Conservation (phyloP, 1,139 yeast species). For the Geotrichum fermentans region DNA sequence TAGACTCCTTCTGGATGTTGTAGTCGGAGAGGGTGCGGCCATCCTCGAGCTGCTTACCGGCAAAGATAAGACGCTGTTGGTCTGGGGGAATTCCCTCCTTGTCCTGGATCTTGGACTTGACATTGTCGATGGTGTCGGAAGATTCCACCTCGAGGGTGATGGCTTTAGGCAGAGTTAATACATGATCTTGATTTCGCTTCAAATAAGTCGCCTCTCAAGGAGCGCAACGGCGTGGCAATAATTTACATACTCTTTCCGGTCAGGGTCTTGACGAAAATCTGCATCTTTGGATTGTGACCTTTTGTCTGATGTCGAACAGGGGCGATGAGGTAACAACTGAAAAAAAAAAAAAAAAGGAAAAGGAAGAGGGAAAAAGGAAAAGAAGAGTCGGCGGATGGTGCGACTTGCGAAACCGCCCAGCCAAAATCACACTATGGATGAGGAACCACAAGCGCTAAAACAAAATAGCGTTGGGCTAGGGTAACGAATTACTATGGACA, state of each 20-base stretch:
- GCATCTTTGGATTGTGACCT: constrained; percentile 18
- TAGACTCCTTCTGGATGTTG: constrained; percentile 93
- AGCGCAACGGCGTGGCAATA: too few species aligned
- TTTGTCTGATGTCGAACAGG: constrained; percentile 17
- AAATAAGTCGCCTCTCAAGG: too few species aligned
- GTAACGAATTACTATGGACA: too few species aligned
- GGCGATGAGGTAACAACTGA: constrained; percentile 15
- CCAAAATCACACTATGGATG: too few species aligned
- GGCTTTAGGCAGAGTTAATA: constrained; percentile 34
- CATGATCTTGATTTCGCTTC: background rate
- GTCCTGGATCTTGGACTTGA: constrained; percentile 90
- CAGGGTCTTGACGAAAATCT: constrained; percentile 33
- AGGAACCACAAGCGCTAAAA: too few species aligned
- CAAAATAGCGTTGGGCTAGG: too few species aligned
- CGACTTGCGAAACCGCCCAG: too few species aligned
- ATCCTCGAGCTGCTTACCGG: constrained; percentile 92
- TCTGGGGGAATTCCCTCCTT: constrained; percentile 95
- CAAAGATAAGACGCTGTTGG: constrained; percentile 89
- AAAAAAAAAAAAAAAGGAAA: constrained; percentile 11
- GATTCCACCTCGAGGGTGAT: constrained; percentile 93
- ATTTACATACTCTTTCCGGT: constrained; percentile 32
- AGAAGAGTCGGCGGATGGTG: too few species aligned
- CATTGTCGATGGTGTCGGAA: constrained; percentile 90
- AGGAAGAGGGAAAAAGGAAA: constrained; percentile 9
- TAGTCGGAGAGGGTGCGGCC: constrained; percentile 90